Conservation (phyloP, 768 basidiomycete genomes). For the Kwoniella sp. region DNA sequence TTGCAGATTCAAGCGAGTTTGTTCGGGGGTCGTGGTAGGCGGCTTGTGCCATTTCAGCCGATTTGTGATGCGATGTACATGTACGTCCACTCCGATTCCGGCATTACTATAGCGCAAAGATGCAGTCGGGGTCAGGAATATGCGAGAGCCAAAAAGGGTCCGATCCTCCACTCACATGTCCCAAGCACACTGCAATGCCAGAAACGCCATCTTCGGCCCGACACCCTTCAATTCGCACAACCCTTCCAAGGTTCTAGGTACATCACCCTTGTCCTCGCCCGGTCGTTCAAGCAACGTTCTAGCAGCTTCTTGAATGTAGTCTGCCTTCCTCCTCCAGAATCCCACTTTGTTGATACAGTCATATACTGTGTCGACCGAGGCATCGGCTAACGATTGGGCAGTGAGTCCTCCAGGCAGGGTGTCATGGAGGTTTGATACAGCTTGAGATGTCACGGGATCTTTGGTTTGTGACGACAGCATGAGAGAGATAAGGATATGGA, state of each 20-base stretch:
- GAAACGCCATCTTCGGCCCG: conserved; percentile 94
- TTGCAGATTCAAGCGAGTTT: conserved; percentile 64
- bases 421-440: conserved; percentile 70
- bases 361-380: conserved; percentile 66
- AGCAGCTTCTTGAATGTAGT: conserved; percentile 71
- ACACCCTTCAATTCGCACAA: conserved; percentile 86
- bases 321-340: conserved; percentile 86
- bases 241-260: conserved; percentile 85
- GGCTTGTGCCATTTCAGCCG: conserved; percentile 87
- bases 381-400: conserved; percentile 68
- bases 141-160: too few relatives aligned
- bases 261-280: conserved; percentile 64
- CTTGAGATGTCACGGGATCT: conserved; percentile 81
- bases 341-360: conserved; percentile 85
- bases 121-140: not conserved
- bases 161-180: conserved; percentile 38
- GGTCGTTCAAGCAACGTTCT: conserved; percentile 65
- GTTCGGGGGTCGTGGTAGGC: conserved; percentile 80
- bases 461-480: conserved; percentile 98
- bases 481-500: conserved; percentile 82
- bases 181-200: conserved; percentile 81
- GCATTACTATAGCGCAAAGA: conserved; percentile 63
- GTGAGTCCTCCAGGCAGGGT: conserved; percentile 79
- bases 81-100: conserved; percentile 94
- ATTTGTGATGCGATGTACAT: conserved; percentile 94